Conservation (phyloP, 371 early-diverging fungal genomes). For the Mucor plumbeus region DNA sequence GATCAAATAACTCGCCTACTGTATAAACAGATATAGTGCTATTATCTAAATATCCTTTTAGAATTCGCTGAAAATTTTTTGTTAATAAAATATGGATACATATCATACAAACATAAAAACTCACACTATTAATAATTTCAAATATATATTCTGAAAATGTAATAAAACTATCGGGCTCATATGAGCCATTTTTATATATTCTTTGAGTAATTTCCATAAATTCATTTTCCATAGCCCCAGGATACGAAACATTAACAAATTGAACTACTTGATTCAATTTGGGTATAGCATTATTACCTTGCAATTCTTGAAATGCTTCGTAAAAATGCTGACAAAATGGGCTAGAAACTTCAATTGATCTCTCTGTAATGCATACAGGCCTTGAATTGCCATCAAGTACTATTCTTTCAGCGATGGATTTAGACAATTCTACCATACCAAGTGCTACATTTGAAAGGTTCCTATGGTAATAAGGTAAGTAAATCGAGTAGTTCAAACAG, state of each 20-base stretch:
- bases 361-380: slow-evolving; percentile 36
- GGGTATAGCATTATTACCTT: neutral
- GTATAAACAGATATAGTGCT: slow-evolving; percentile 28
- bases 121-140: slow-evolving; percentile 34
- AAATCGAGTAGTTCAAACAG: neutral
- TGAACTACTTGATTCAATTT: slow-evolving; percentile 24
- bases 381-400: slow-evolving; percentile 14
- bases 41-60: slow-evolving; percentile 30
- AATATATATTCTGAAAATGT: slow-evolving; percentile 41
- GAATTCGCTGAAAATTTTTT: slow-evolving; percentile 20
- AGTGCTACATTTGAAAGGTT: slow-evolving; percentile 21
- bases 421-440: slow-evolving; percentile 22
- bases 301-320: slow-evolving; percentile 6
- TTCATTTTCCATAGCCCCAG: slow-evolving; percentile 27
- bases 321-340: slow-evolving; percentile 39
- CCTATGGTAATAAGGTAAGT: slow-evolving; percentile 14
- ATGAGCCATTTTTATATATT: slow-evolving; percentile 14
- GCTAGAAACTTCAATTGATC: neutral
- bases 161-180: slow-evolving; percentile 33
- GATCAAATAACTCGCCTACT: slow-evolving; percentile 35
- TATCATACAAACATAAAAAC: neutral
- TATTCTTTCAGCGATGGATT: slow-evolving; percentile 23
- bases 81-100: neutral
- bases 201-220: slow-evolving; percentile 15
- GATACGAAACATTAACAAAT: slow-evolving; percentile 26